Evolutionary conservation across 2,329 filamentous ascomycete species (phyloP).

Genomic region (Xylariaceae sp.): DNA sequence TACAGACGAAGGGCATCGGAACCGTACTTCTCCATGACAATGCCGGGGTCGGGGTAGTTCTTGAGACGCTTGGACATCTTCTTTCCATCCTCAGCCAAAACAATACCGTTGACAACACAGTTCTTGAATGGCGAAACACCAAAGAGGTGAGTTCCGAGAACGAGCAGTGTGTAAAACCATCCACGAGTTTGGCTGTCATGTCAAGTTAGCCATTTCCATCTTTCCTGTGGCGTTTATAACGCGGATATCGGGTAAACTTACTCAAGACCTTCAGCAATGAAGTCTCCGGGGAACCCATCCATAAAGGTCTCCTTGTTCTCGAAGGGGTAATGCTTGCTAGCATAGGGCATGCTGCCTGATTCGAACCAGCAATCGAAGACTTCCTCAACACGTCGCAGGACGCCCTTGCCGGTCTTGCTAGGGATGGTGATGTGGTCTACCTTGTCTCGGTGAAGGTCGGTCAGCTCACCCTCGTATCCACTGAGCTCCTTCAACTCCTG

Average conservation of each 20-base stretch:
- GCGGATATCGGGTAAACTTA: constrained; percentile 43
- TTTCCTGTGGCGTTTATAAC: background rate
- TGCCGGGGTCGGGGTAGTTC: constrained; percentile 84
- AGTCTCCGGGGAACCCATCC: constrained; percentile 80
- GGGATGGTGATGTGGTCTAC: constrained; percentile 93
- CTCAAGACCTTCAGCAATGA: constrained; percentile 88
- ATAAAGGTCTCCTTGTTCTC: constrained; percentile 79
- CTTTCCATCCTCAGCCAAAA: constrained; percentile 90
- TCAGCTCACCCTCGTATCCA: constrained; percentile 77
- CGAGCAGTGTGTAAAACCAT: constrained; percentile 93
- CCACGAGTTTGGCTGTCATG: constrained; percentile 65
- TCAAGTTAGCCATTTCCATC: background rate
- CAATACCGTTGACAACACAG: constrained; percentile 93
- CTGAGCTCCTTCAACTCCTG: constrained; percentile 79
- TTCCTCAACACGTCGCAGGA: constrained; percentile 74
- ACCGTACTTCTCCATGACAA: constrained; percentile 82
- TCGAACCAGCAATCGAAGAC: constrained; percentile 98
- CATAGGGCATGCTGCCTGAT: constrained; percentile 93
- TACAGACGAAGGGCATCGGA: constrained; percentile 92
- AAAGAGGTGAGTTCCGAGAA: constrained; percentile 83
- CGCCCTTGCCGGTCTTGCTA: constrained; percentile 78
- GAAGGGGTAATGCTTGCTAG: constrained; percentile 86
- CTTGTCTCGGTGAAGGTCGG: constrained; percentile 85
- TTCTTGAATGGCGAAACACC: constrained; percentile 85
- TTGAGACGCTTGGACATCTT: constrained; percentile 98